Evolutionary conservation across 2,329 filamentous ascomycete species (phyloP).

Genomic region (Emergomyces orientalis): DNA sequence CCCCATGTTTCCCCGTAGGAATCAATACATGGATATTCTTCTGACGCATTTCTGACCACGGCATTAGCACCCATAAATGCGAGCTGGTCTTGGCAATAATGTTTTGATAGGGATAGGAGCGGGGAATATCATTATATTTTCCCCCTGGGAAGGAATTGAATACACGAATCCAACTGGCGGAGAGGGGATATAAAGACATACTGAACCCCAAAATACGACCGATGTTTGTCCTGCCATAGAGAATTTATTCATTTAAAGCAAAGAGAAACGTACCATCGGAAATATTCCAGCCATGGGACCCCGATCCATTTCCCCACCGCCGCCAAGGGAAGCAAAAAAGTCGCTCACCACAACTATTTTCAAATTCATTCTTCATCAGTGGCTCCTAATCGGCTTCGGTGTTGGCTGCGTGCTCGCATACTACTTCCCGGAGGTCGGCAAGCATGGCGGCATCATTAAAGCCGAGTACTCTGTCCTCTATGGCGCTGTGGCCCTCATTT

Average conservation of each 20-base stretch:
- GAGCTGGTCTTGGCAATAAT: neutral
- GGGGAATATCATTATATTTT: neutral
- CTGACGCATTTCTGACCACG: neutral
- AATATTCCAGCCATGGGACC: neutral
- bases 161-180: neutral
- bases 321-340: neutral
- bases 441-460: constrained; percentile 36
- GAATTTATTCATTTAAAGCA: neutral
- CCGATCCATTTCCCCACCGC: neutral
- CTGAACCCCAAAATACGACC: neutral
- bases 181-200: neutral
- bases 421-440: constrained; percentile 44
- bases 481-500: constrained; percentile 59
- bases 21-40: neutral
- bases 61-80: neutral
- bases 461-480: constrained; percentile 49
- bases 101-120: neutral
- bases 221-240: too few relatives aligned
- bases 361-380: constrained; percentile 44
- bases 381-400: constrained; percentile 55
- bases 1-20: neutral
- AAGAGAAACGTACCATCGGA: neutral
- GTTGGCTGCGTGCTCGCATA: constrained; percentile 45
- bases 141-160: neutral
- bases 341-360: neutral